Evolutionary conservation across 345 rosid genomes (phyloP), one percentile per base, ranked within the genome.

Genomic region (Pugionium dolabratum): DNA sequence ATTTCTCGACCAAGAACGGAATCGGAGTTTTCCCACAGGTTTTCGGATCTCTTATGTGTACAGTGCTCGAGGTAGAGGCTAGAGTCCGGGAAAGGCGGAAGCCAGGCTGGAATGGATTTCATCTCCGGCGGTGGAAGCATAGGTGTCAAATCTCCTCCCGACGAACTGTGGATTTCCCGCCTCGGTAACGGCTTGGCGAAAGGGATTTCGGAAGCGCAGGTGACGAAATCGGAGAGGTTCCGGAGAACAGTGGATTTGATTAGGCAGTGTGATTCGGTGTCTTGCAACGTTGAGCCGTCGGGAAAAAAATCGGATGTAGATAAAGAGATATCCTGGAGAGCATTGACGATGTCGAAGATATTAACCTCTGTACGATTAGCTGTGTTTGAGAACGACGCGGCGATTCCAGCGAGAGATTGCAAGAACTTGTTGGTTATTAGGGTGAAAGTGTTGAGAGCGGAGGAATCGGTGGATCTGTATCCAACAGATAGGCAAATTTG

Each of bases 401-500:
- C 80, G 10, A 62, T 42, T 52, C 56, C 61, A 37, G 80, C 95
- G 2, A 88, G 59, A 40, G 76, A 56, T 71, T 74, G 64, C 6
- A 88, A 53, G 55, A 73, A 82, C 36, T 77, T 75, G 48, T 75
- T 48, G 39, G 89, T 74, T 29, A 74, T 49, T 54, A 53, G 73
- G 49, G 89, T 78, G 5, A 88, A 79, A 51, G 79, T 52, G 55
- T 84, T 66, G 32, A 88, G 70, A 9, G 89, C 81, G 4, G 81
- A 77, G 41, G 57, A 58, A 3, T 80, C 79, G 33, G 80, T 47
- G 39, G 79, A 43, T 56, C 28, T 79, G 75, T 76, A 85, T 2
- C 89, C 95, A 1, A 72, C 47, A 0, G 86, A 84, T 59, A 36
- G 73, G 79, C 91, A 88, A 29, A 82, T 79, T 76, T 85, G 95